A percentile compares a stretch with the other conserved stretches of the same genome.
These are phyloP conservation scores for Colletotrichum abscissum DNA, from an alignment of 2,329 filamentous ascomycete species.

Conservation along the genomic window DNA sequence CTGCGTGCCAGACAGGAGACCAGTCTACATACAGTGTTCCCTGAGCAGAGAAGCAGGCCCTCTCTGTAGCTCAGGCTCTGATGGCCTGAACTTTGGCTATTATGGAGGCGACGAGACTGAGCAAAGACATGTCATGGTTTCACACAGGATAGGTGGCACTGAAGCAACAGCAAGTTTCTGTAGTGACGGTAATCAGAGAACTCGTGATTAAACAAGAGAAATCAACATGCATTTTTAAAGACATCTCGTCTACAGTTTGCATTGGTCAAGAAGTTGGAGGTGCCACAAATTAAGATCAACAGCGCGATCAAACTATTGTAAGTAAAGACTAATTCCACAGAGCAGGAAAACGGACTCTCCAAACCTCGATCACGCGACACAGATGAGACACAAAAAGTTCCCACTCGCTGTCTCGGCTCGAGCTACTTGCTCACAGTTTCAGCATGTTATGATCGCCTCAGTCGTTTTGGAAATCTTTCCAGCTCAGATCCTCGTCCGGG, in stretches of 20 bases:
- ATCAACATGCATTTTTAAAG: neutral
- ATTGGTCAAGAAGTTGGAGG: too few relatives aligned
- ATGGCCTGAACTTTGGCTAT: neutral
- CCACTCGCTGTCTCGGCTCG: neutral
- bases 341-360: neutral
- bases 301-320: too few relatives aligned
- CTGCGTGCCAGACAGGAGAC: neutral
- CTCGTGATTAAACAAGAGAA: neutral
- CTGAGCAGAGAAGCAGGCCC: neutral
- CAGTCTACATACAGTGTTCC: neutral
- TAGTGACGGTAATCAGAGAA: neutral
- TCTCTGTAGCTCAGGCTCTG: neutral
- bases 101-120: neutral
- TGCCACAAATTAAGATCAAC: too few relatives aligned
- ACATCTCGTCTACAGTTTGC: too few relatives aligned
- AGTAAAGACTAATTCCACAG: neutral
- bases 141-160: neutral
- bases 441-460: neutral
- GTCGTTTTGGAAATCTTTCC: neutral
- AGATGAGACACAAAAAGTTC: neutral
- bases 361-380: neutral
- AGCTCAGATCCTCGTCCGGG: neutral
- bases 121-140: neutral
- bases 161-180: neutral
- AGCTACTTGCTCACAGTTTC: neutral